Evolutionary conservation across 176 grass and related monocot genomes (phyloP).

Genomic region (Phyllostachys edulis): DNA sequence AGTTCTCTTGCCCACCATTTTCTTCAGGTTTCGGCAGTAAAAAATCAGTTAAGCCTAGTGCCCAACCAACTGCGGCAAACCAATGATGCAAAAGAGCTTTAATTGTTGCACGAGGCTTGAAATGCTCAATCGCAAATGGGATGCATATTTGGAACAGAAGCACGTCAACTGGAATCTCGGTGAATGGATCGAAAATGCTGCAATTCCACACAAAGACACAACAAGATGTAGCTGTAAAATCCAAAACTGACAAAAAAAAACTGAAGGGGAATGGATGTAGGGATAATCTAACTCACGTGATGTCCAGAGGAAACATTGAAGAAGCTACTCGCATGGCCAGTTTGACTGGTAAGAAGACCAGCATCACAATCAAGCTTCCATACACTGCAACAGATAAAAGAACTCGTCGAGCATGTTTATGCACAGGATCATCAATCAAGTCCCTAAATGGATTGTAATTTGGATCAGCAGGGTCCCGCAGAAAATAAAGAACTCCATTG

Average conservation of each 20-base stretch:
- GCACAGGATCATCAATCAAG: constrained; percentile 93
- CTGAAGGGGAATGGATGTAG: background rate
- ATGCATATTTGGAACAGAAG: constrained; percentile 97
- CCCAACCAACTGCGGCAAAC: constrained; percentile 92
- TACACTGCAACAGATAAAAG: constrained; percentile 94
- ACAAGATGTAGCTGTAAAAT: constrained; percentile 6
- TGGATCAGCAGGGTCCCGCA: constrained; percentile 96
- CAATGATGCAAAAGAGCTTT: constrained; percentile 86
- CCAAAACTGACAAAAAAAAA: background rate
- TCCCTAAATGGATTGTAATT: constrained; percentile 98
- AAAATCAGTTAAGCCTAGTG: constrained; percentile 78
- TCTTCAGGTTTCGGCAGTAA: constrained; percentile 81
- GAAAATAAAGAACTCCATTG: constrained; percentile 96
- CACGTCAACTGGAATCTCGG: constrained; percentile 87
- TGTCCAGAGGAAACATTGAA: constrained; percentile 82
- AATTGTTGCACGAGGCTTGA: constrained; percentile 84
- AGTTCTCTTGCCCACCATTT: constrained; percentile 73
- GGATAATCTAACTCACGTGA: constrained; percentile 56
- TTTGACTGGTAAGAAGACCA: constrained; percentile 98
- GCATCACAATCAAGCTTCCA: constrained; percentile 98
- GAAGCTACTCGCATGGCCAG: constrained; percentile 81
- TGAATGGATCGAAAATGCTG: constrained; percentile 97
- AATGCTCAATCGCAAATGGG: constrained; percentile 97
- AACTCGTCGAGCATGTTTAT: constrained; percentile 92
- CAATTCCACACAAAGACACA: constrained; percentile 9